Percentiles rank a stretch among this genome's conserved stretches.
Conservation (phyloP, 2,329 filamentous ascomycete species). For the Fusarium newnesense region DNA sequence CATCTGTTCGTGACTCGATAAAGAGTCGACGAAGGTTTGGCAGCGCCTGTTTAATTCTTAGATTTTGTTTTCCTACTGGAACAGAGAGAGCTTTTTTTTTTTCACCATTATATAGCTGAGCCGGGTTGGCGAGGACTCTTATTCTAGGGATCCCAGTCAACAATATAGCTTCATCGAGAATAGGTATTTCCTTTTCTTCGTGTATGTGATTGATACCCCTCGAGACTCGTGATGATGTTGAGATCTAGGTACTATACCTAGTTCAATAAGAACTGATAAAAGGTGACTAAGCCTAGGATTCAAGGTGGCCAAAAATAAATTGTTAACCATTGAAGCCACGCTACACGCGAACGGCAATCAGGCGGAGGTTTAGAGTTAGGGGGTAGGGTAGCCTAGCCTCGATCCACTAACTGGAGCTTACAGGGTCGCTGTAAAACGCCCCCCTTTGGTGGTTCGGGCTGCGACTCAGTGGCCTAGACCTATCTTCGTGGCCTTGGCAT, state of each 20-base stretch:
- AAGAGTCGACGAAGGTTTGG: slow-evolving; percentile 97
- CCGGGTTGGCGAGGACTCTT: background rate
- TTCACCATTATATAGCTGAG: slow-evolving; percentile 31
- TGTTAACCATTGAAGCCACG: slow-evolving; percentile 41
- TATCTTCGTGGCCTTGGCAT: slow-evolving; percentile 42
- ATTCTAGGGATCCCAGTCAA: background rate
- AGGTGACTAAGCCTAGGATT: slow-evolving; percentile 38
- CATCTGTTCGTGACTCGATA: slow-evolving; percentile 91
- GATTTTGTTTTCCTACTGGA: background rate
- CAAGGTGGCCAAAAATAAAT: slow-evolving; percentile 28
- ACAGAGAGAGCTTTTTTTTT: background rate
- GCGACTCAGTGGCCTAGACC: slow-evolving; percentile 22
- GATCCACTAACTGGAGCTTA: slow-evolving; percentile 15
- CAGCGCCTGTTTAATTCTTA: slow-evolving; percentile 66
- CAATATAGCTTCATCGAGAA: background rate
- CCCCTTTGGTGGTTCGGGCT: slow-evolving; percentile 17
- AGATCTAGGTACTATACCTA: background rate
- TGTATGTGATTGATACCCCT: background rate
- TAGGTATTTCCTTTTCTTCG: background rate
- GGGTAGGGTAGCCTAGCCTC: slow-evolving; percentile 8
- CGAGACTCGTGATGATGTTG: slow-evolving; percentile 1
- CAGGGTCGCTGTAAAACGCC: slow-evolving; percentile 14
- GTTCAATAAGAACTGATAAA: background rate
- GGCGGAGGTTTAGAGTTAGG: slow-evolving; percentile 40
- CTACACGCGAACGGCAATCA: slow-evolving; percentile 40